Evolutionary conservation across 257 asterid genomes (phyloP).

Genomic region (Jacaranda mimosifolia): DNA sequence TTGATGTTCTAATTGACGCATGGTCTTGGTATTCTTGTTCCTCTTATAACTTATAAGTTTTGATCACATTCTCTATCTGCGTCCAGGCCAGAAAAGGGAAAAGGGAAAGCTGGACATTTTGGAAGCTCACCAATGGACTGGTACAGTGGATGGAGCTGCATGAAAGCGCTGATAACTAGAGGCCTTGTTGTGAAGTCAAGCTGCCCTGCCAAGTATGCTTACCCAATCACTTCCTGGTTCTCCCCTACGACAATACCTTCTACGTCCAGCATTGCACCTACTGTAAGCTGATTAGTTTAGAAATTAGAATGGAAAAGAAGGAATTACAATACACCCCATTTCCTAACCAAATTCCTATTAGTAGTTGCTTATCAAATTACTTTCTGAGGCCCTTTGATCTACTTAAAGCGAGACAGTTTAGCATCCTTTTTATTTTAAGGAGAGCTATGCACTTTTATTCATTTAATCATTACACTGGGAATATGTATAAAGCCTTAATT

Average conservation of each 20-base stretch:
- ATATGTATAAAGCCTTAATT: neutral
- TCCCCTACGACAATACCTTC: neutral
- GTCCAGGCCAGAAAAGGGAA: slow-evolving; percentile 84
- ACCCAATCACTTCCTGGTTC: slow-evolving; percentile 25
- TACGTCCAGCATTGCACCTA: slow-evolving; percentile 26
- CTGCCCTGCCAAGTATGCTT: slow-evolving; percentile 92
- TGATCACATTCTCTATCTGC: slow-evolving; percentile 26
- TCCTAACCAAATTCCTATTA: neutral
- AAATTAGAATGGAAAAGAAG: slow-evolving; percentile 16
- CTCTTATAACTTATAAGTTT: slow-evolving; percentile 20
- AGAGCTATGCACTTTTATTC: neutral
- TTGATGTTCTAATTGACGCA: slow-evolving; percentile 27
- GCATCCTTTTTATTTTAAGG: neutral
- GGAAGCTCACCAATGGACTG: slow-evolving; percentile 89
- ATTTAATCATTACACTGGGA: neutral
- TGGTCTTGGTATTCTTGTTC: slow-evolving; percentile 23
- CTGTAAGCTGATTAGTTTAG: neutral
- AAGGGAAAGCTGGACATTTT: slow-evolving; percentile 80
- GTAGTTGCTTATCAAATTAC: neutral
- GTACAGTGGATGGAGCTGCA: slow-evolving; percentile 98
- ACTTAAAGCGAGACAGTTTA: neutral
- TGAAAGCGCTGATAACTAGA: slow-evolving; percentile 77
- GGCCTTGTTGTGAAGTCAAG: slow-evolving; percentile 97
- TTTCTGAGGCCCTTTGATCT: neutral
- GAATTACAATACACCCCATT: neutral